Conservation (phyloP, 1,139 yeast genomes). For the Pichia sp. region DNA sequence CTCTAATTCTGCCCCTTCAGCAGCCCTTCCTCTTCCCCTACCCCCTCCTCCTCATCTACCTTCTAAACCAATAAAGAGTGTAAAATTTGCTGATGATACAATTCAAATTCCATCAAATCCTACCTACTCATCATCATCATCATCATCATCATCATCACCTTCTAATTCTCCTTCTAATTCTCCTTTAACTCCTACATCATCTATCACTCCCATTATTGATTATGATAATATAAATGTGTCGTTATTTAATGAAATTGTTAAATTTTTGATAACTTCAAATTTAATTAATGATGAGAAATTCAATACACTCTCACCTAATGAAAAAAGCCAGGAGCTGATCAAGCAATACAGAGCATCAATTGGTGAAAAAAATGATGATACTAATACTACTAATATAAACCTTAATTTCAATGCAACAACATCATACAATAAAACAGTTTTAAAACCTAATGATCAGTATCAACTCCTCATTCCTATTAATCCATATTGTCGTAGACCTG, state of each 20-base stretch:
- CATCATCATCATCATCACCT: conserved; percentile 4
- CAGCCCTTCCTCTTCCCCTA: neutral
- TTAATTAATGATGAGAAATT: conserved; percentile 35
- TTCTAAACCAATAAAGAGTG: conserved; percentile 6
- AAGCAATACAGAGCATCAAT: conserved; percentile 24
- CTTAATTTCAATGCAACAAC: conserved; percentile 31
- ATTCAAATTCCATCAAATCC: neutral
- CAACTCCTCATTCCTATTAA: conserved; percentile 43
- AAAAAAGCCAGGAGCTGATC: conserved; percentile 29
- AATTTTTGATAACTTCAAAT: conserved; percentile 24
- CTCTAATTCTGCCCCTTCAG: neutral
- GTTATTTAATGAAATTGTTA: conserved; percentile 28
- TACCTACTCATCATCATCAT: neutral
- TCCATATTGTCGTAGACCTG: conserved; percentile 52
- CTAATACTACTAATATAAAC: conserved; percentile 20
- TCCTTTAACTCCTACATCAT: neutral
- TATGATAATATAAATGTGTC: conserved; percentile 22
- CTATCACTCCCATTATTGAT: neutral
- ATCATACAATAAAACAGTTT: conserved; percentile 28
- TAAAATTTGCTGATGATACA: conserved; percentile 12
- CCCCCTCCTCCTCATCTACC: conserved; percentile 1
- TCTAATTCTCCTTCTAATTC: neutral
- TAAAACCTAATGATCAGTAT: conserved; percentile 26
- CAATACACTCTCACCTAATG: conserved; percentile 31
- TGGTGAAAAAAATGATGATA: conserved; percentile 14